Base-by-base conservation (phyloP, 768 basidiomycete species). In the Flagelloscypha sp. region DNA sequence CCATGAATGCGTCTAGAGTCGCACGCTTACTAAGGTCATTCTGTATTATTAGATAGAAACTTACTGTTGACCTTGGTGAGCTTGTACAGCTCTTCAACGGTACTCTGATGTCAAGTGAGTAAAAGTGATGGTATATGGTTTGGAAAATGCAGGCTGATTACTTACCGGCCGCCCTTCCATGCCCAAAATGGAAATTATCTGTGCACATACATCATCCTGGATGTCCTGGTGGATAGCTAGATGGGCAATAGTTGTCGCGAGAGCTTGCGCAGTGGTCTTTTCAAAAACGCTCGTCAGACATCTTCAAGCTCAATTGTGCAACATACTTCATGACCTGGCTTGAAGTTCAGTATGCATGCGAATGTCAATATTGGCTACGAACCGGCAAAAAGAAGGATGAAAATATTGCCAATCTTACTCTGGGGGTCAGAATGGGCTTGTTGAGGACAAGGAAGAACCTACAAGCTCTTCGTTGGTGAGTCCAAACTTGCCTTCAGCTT, bases 401-500 rank as follows among this genome's bases (percentile, higher is more conserved):
- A 54, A 3, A 56, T 15, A 11, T 56, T 53, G 8, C 54, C 54
- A 8, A 48, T 48, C 54, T 50, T 8, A 9, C 24, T 28, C 12
- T 24, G 10, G 6, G 23, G 16, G 19, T 24, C n/a, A 27, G 23
- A 28, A 35, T 24, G 24, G 29, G 17, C 10, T 21, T 17, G 10
- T 15, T 7, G 16, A 24, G 3, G 5, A 15, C 24, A 17, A 6
- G 7, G 36, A 22, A 30, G 17, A 27, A 44, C 57, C 17, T 30
- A 66, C 67, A 33, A 71, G 38, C 41, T 70, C 67, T 9, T 55
- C 35, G 36, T 69, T 62, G 31, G 57, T 55, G 16, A 71, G 45
- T 36, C 57, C 49, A 20, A 58, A 50, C 41, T 70, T 71, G 9
- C 43, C 46, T 43, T 65, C 62, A 13, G 61, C 58, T 38, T 70